Percentiles rank a stretch among this genome's conserved stretches.
Conservation (phyloP, 2,329 filamentous ascomycete species). For the Esteya vermicola region DNA sequence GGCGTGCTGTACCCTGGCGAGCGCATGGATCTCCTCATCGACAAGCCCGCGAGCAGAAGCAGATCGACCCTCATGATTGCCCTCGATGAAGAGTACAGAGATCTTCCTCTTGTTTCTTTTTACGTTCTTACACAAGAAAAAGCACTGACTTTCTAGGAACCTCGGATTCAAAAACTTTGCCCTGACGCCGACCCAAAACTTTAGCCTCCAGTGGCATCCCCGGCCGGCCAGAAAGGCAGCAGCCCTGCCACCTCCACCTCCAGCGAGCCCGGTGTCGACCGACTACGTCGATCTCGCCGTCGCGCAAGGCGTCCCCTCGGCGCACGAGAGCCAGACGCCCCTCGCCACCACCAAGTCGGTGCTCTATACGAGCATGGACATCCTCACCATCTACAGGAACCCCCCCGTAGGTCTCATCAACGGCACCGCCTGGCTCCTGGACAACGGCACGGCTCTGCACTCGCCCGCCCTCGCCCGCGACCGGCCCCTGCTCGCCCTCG, state of each 20-base stretch:
- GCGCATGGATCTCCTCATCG: constrained; percentile 3
- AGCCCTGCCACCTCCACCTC: too few species aligned
- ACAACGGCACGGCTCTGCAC: neutral
- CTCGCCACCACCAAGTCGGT: too few species aligned
- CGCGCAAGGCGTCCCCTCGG: neutral
- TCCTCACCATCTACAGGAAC: constrained; percentile 6
- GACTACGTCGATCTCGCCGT: neutral
- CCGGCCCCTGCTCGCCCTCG: constrained; percentile 6
- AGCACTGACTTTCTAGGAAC: neutral
- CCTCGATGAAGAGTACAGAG: constrained; percentile 10
- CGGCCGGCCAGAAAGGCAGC: neutral
- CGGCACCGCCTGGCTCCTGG: constrained; percentile 7
- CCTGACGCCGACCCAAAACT: constrained; percentile 2
- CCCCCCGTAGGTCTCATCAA: constrained; percentile 9
- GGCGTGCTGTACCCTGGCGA: constrained; percentile 6
- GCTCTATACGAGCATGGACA: constrained; percentile 9
- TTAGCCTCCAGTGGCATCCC: neutral
- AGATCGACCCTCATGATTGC: neutral
- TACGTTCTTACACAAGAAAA: neutral
- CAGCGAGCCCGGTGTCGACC: neutral
- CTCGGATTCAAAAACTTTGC: constrained; percentile 8
- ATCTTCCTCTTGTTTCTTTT: too few species aligned
- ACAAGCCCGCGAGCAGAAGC: neutral
- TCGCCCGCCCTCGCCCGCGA: too few species aligned
- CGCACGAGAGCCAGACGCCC: neutral